Conservation (phyloP, 768 basidiomycete genomes). For the Xerocomus spinulosus region DNA sequence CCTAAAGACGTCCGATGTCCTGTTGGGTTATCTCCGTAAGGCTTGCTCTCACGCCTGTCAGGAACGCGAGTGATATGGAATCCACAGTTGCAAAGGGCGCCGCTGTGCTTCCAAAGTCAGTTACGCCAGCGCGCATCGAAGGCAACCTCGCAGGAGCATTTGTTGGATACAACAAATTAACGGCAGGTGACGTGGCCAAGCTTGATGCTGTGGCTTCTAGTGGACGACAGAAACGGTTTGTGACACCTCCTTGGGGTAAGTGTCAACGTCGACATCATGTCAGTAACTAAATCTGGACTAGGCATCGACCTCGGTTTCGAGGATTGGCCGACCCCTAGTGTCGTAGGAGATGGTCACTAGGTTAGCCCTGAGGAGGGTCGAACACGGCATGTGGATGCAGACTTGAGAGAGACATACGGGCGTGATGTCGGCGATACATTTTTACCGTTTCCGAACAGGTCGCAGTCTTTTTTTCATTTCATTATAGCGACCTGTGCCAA, state of each 20-base stretch:
- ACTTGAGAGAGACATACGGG: background rate
- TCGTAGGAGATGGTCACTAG: slow-evolving; percentile 1
- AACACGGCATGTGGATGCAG: background rate
- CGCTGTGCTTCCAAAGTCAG: slow-evolving; percentile 72
- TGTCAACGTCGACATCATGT: slow-evolving; percentile 14
- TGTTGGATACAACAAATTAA: slow-evolving; percentile 42
- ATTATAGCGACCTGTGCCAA: background rate
- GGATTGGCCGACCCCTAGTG: slow-evolving; percentile 42
- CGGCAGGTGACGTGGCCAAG: slow-evolving; percentile 46
- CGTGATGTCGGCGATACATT: background rate
- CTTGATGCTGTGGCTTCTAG: slow-evolving; percentile 53
- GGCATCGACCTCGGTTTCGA: slow-evolving; percentile 68
- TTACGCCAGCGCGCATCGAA: slow-evolving; percentile 63
- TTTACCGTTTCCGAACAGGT: background rate
- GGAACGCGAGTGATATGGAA: background rate
- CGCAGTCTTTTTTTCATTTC: background rate
- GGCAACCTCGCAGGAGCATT: slow-evolving; percentile 53
- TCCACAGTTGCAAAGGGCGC: slow-evolving; percentile 55
- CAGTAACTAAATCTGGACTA: slow-evolving; percentile 24
- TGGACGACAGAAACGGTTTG: slow-evolving; percentile 66
- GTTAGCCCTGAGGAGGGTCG: background rate
- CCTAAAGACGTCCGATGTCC: slow-evolving; percentile 51
- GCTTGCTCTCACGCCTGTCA: slow-evolving; percentile 8
- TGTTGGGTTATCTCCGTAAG: slow-evolving; percentile 62
- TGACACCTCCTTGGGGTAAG: slow-evolving; percentile 69